Conservation (phyloP, 257 asterid species). For the Solanum paucissectum region DNA sequence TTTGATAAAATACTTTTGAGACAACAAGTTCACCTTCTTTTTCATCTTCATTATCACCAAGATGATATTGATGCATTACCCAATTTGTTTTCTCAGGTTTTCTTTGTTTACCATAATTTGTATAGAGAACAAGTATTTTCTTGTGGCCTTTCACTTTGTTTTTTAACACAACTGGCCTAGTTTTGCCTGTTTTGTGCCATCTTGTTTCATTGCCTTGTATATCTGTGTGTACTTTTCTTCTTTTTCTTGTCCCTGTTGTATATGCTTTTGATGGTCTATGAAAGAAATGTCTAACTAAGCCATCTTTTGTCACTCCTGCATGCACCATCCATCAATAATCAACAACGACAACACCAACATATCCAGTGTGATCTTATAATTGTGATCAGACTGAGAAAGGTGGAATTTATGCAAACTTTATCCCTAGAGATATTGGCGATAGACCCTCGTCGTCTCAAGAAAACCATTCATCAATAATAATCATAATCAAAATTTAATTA, state of each 20-base stretch:
- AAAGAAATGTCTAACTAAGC: constrained; percentile 30
- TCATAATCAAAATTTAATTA: neutral
- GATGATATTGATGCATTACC: constrained; percentile 48
- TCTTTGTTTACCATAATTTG: constrained; percentile 33
- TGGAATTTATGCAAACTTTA: neutral
- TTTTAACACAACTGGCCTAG: constrained; percentile 24
- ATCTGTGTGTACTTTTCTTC: constrained; percentile 36
- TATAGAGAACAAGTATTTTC: constrained; percentile 39
- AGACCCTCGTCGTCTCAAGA: neutral
- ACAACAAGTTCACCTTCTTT: constrained; percentile 38
- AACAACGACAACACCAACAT: neutral
- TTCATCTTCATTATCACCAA: constrained; percentile 38
- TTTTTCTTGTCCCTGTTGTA: constrained; percentile 35
- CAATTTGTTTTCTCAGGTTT: constrained; percentile 40
- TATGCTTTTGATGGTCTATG: constrained; percentile 43
- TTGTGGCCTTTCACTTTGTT: constrained; percentile 35
- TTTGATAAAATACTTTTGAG: constrained; percentile 37
- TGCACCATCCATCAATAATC: neutral
- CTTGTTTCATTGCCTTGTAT: constrained; percentile 29
- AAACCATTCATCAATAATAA: neutral
- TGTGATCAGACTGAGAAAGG: neutral
- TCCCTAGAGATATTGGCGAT: neutral
- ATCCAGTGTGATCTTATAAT: too few species aligned
- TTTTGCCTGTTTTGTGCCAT: constrained; percentile 44
- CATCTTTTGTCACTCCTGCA: constrained; percentile 32